These are phyloP conservation scores for Eucalyptus brandiana DNA, from an alignment of 345 rosid species.

Conservation along the genomic window DNA sequence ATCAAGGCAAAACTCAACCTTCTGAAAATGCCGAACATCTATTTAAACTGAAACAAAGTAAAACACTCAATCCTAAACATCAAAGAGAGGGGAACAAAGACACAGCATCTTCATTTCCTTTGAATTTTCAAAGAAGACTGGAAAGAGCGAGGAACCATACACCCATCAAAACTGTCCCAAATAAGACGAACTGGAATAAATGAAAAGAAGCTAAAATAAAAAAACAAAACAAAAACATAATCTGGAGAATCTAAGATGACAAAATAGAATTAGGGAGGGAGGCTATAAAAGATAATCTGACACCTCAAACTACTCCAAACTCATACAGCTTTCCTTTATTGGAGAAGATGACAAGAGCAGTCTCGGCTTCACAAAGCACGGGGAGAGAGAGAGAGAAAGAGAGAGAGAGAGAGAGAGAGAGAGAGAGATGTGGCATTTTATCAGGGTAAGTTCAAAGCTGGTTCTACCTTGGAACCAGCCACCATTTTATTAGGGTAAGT, in stretches of 20 bases:
- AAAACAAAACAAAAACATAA: not conserved
- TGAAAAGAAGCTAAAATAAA: not conserved
- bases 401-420: not conserved
- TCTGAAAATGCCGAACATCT: constrained; percentile 49
- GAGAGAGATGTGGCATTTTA: not conserved
- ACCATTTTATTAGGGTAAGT: not conserved
- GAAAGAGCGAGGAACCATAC: not conserved
- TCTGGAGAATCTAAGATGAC: not conserved
- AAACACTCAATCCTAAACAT: not conserved
- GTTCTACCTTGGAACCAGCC: not conserved
- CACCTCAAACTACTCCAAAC: constrained; percentile 95
- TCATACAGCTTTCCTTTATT: constrained; percentile 97
- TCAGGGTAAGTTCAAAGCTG: not conserved
- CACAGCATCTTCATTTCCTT: not conserved
- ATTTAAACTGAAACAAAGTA: constrained; percentile 41
- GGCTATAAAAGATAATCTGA: not conserved
- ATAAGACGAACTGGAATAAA: not conserved
- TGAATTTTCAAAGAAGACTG: not conserved
- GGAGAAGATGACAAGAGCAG: constrained; percentile 99
- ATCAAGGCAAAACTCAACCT: constrained; percentile 13
- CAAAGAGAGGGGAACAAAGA: not conserved
- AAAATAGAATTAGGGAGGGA: not conserved
- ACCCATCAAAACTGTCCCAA: not conserved
- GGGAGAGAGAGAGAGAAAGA: too few relatives aligned
- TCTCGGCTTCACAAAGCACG: constrained; percentile 87